Base-by-base conservation (phyloP, 345 rosid species). In the Rhizophora apiculata region DNA sequence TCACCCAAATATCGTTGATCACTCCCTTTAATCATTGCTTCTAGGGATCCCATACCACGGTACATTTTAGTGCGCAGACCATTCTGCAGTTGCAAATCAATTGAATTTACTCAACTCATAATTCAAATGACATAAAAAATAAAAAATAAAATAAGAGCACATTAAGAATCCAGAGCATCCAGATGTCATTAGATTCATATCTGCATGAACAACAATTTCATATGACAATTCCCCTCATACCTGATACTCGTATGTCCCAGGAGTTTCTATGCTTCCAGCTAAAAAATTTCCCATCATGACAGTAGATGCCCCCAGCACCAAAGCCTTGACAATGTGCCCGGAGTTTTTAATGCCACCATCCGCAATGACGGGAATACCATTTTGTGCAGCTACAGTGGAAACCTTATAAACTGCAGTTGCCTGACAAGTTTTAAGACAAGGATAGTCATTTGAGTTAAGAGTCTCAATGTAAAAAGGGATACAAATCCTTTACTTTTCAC, bases 341-440 rank as follows among this genome's bases (percentile, higher is more conserved):
- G 98, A 92, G 74, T 87, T 86, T 75, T 96, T 88, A 70, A 95
- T 88, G 65, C 99, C 99, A 74, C 99, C 99, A 83, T 95, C 99
- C 0, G 98, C 99, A 79, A 95, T 86, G 51, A 90, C 90, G 11
- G 99, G 99, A 39, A 92, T 80, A 67, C 88, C 88, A 63, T 81
- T 74, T 69, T 81, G 90, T 21, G 96, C 78, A 66, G 98, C 93
- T 5, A 91, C 49, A 19, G 89, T 83, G 55, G 97, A 80, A 66
- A 91, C 98, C 82, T 95, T 92, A 83, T 90, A 95, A 55, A 95
- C 96, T 37, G 99, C 99, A 66, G 98, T 85, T 78, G 98, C 98
- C 99, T 93, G 80, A 62, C 61, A 61, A 43, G 49, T 11, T 43
- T 43, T 13, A 43, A 13, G 49, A 43, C 49, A 43, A 43, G 49